These are phyloP conservation scores for Lentinula aciculospora DNA, from an alignment of 768 basidiomycete species.

Conservation along the genomic window DNA sequence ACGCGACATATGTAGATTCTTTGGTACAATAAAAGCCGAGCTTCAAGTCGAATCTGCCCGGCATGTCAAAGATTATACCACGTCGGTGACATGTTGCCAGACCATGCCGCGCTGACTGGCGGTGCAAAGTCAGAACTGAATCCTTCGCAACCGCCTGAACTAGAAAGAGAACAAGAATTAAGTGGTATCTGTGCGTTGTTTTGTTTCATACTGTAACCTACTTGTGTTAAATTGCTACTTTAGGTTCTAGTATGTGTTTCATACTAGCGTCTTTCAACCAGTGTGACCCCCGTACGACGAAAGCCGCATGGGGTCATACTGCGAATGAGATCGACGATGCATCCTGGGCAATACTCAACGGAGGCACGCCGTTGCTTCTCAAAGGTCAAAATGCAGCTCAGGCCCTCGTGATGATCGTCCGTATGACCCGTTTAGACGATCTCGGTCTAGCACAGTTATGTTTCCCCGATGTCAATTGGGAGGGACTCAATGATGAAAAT, in stretches of 20 bases:
- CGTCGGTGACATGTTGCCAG: slow-evolving; percentile 59
- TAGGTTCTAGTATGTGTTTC: slow-evolving; percentile 77
- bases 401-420: slow-evolving; percentile 57
- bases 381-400: slow-evolving; percentile 29
- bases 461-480: slow-evolving; percentile 22
- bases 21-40: slow-evolving; percentile 84
- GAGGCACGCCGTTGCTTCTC: slow-evolving; percentile 11
- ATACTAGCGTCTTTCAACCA: slow-evolving; percentile 61
- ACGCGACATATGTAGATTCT: slow-evolving; percentile 41
- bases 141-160: slow-evolving; percentile 26
- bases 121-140: slow-evolving; percentile 9
- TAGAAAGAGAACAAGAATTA: slow-evolving; percentile 58
- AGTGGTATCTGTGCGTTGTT: slow-evolving; percentile 68
- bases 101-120: slow-evolving; percentile 23
- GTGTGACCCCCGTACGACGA: slow-evolving; percentile 49
- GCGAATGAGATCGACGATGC: slow-evolving; percentile 64
- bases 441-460: slow-evolving; percentile 66
- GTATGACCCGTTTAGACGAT: slow-evolving; percentile 73
- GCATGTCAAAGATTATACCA: slow-evolving; percentile 70
- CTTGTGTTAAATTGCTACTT: not conserved
- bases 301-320: slow-evolving; percentile 61
- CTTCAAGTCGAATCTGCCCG: slow-evolving; percentile 67
- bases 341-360: slow-evolving; percentile 60
- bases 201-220: not conserved
- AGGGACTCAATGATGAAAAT: not conserved